Percentiles rank a stretch among this genome's conserved stretches.
Evolutionary conservation across 257 asterid species (phyloP).

Genomic region (Gardenia jasminoides): DNA sequence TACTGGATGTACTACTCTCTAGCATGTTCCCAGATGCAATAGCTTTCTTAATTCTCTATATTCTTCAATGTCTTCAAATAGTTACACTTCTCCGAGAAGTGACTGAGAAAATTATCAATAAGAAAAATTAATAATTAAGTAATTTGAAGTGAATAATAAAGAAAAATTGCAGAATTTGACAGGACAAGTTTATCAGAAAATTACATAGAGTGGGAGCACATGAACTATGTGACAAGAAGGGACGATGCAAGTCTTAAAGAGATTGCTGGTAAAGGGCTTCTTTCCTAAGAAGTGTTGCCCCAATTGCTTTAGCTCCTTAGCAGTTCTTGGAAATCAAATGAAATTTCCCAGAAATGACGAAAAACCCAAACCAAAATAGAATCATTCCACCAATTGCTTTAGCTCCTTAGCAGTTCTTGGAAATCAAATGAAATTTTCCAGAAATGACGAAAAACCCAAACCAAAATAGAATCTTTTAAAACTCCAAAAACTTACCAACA

Average conservation of each 20-base stretch:
- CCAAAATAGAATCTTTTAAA: neutral
- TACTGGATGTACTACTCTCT: neutral
- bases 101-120: neutral
- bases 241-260: neutral
- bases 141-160: neutral
- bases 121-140: neutral
- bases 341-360: neutral
- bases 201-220: neutral
- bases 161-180: neutral
- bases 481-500: slow-evolving; percentile 66
- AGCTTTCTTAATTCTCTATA: neutral
- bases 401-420: neutral
- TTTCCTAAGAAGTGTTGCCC: neutral
- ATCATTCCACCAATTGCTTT: neutral
- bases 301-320: neutral
- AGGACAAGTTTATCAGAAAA: neutral
- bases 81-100: neutral
- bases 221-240: neutral
- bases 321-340: neutral
- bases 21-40: neutral
- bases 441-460: neutral
- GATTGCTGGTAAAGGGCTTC: neutral
- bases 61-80: neutral
- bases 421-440: neutral
- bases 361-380: neutral